These are phyloP conservation scores for Candida namnaoensis DNA, from an alignment of 805 yeast genomes.

Conservation along the genomic window DNA sequence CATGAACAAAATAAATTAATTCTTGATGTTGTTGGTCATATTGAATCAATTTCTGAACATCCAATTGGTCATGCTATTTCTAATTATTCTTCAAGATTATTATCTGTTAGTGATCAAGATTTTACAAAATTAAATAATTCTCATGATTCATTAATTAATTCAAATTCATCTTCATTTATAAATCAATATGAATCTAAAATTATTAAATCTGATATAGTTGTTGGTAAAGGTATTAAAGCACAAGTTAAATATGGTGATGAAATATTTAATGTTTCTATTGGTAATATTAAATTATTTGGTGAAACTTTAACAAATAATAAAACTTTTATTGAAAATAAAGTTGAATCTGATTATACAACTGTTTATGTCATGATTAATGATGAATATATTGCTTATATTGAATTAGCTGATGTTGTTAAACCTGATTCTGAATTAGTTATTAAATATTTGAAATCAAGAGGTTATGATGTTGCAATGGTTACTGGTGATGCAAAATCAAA, in stretches of 20 bases:
- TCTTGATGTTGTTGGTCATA: conserved; percentile 46
- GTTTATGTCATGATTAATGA: conserved; percentile 54
- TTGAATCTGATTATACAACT: conserved; percentile 30
- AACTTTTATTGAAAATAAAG: conserved; percentile 9
- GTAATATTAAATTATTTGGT: conserved; percentile 37
- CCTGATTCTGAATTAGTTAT: conserved; percentile 57
- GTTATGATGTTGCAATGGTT: conserved; percentile 69
- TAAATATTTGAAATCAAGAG: conserved; percentile 37
- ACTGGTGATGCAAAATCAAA: conserved; percentile 75
- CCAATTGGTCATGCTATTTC: conserved; percentile 76
- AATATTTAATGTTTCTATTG: conserved; percentile 35
- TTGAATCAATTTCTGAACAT: conserved; percentile 75
- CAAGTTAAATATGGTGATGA: conserved; percentile 11
- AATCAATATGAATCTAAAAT: conserved; percentile 6
- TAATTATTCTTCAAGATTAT: conserved; percentile 19
- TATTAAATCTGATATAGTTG: conserved; percentile 18
- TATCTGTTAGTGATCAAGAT: background rate
- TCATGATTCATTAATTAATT: background rate
- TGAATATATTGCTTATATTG: conserved; percentile 53
- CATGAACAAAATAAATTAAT: conserved; percentile 18
- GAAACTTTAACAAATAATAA: conserved; percentile 8
- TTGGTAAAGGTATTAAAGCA: conserved; percentile 30
- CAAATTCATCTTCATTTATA: background rate
- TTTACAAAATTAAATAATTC: conserved; percentile 1
- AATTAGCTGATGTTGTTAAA: conserved; percentile 60